Evolutionary conservation across 495 filamentous ascomycete genomes (phyloP).

Genomic region (Amphirosellinia nigrospora): DNA sequence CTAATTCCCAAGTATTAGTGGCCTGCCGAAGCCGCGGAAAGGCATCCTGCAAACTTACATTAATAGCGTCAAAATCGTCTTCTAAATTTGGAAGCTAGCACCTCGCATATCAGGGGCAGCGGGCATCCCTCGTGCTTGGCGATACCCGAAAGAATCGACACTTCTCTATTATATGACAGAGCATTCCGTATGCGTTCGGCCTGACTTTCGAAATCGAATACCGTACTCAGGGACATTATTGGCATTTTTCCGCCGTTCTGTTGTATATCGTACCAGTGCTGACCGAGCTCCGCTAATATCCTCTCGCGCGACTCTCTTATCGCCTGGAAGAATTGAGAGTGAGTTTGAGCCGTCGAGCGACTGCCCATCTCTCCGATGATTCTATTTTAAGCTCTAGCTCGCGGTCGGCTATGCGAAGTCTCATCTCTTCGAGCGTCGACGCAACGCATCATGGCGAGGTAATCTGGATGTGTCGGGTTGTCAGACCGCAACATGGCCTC

Average conservation of each 20-base stretch:
- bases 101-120: conserved; percentile 83
- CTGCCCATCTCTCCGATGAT: conserved; percentile 70
- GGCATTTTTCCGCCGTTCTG: conserved; percentile 85
- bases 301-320: conserved; percentile 81
- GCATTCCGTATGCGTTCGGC: conserved; percentile 78
- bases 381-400: conserved; percentile 75
- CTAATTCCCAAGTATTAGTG: conserved; percentile 26
- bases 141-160: conserved; percentile 86
- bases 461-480: conserved; percentile 85
- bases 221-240: conserved; percentile 80
- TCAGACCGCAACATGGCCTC: conserved; percentile 78
- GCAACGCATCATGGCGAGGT: conserved; percentile 81
- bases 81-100: conserved; percentile 74
- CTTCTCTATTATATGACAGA: conserved; percentile 89
- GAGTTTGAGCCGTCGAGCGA: conserved; percentile 83
- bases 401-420: conserved; percentile 73
- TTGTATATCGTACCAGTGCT: conserved; percentile 89
- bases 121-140: conserved; percentile 93
- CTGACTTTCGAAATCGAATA: conserved; percentile 70
- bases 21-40: neutral
- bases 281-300: conserved; percentile 77
- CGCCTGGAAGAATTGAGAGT: conserved; percentile 85
- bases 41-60: conserved; percentile 63
- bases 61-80: conserved; percentile 87
- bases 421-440: conserved; percentile 80